Evolutionary conservation across 2,329 filamentous ascomycete genomes (phyloP), one percentile per base, ranked within the genome.

Genomic region (Fusarium continuum): DNA sequence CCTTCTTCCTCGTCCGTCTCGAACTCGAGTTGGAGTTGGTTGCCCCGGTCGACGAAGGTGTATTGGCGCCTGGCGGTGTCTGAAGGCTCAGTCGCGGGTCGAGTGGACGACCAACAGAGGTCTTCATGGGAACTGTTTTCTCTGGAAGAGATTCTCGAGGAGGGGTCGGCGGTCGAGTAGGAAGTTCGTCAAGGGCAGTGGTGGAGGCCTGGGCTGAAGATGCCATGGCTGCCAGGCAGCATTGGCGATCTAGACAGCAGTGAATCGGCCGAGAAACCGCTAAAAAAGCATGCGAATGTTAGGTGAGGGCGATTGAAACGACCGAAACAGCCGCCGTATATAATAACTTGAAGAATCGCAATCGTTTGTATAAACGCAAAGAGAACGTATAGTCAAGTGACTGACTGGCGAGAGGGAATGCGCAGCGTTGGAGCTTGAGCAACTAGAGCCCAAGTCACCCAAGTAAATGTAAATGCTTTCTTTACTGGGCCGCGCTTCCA

Each of bases 131-230:
- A 23, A 71, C 67, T 44, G 78, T 76, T 54, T 70, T 51, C 34
- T 80, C 78, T 67, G 73, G 73, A 25, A 73, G 76, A 29, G 81
- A 77, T 72, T 86, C 85, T 67, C 83, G 83, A n/a, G 88, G 88
- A 40, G 88, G 88, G 28, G 88, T 91, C n/a, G 88, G 88, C 22
- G 88, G 88, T 74, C 86, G 83, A 59, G 84, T 75, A 62, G 82
- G 79, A 49, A 88, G 78, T 54, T 80, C 79, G 62, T 86, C 82
- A 68, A 88, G 77, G 69, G 80, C 45, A 26, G 59, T 69, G 60
- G 69, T 69, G 59, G 73, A 63, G 67, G 73, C 74, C 73, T 71
- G 60, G 63, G 73, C 75, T 75, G 75, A 75, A 77, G 76, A 78
- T 77, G 76, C 75, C 75, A 78, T 78, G 74, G 71, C 76, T 74